Base-by-base conservation (phyloP, 148 eudicot genomes). In the Arbutus unedo region DNA sequence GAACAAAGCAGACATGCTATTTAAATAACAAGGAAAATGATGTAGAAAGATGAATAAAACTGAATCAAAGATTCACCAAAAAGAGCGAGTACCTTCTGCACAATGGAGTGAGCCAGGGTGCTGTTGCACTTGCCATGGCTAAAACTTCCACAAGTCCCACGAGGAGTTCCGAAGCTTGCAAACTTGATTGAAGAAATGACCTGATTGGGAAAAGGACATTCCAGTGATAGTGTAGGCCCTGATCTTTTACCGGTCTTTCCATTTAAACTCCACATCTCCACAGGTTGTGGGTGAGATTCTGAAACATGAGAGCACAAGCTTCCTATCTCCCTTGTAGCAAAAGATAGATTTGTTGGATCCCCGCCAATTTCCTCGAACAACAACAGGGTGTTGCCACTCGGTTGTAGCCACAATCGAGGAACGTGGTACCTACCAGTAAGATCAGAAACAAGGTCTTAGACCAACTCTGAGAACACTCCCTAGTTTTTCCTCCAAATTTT, bases 131-230 rank as follows among this genome's bases (percentile, higher is more conserved):
- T 79, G 47, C 98, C 98, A 77, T 96, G 97, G 78, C 84, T 82
- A 66, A 89, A 96, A 72, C 90, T 92, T 70, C 98, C 99, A 84
- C 99, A 96, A 31, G 86, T 73, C 53, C 99, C 99, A 3, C 73
- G 83, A 45, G 99, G 99, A 84, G 95, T 96, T 62, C 99, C 99
- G 53, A 87, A 96, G 89, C 99, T 94, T 67, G 98, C 99, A 83
- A 96, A 96, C 80, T 89, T 90, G 82, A 96, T 96, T 2, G 90
- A 89, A 48, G 97, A 89, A 82, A 96, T 94, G 85, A 92, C 90
- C 64, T 96, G 97, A 88, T 86, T 64, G 8, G 90, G 86, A 3
- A 85, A 87, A 56, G 98, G 95, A 87, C 99, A 96, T 74, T 88
- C 87, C 4, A 96, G 85, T 47, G 88, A 88, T 18, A 96, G 77